Evolutionary conservation across 306 rosid genomes (phyloP).

Genomic region (Vigna mungo): DNA sequence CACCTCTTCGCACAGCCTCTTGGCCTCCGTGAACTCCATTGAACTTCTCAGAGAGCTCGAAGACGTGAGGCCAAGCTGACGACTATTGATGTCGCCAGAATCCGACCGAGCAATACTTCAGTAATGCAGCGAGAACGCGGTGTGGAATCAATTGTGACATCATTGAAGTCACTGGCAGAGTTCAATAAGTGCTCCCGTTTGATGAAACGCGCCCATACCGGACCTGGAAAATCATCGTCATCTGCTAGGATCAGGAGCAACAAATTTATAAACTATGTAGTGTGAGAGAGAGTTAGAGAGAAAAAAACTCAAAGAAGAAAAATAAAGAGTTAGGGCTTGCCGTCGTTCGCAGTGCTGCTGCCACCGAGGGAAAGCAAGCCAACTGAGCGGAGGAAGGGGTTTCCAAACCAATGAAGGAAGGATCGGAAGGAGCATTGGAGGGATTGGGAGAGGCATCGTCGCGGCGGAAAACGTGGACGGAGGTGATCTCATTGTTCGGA

Average conservation of each 20-base stretch:
- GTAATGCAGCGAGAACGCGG: slow-evolving; percentile 90
- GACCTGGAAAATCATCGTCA: slow-evolving; percentile 79
- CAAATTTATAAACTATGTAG: neutral
- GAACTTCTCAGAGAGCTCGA: slow-evolving; percentile 61
- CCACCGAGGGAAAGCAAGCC: slow-evolving; percentile 57
- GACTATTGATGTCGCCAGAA: slow-evolving; percentile 76
- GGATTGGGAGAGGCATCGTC: too few species aligned
- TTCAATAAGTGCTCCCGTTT: slow-evolving; percentile 72
- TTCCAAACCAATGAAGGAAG: too few species aligned
- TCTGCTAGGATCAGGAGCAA: neutral
- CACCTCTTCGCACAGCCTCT: slow-evolving; percentile 30
- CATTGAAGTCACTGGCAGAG: slow-evolving; percentile 72
- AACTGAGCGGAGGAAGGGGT: slow-evolving; percentile 49
- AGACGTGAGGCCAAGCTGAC: slow-evolving; percentile 54
- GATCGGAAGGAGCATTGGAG: too few species aligned
- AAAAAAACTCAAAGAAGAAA: neutral
- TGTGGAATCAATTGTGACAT: slow-evolving; percentile 88
- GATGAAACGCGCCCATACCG: slow-evolving; percentile 81
- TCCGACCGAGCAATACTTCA: slow-evolving; percentile 87
- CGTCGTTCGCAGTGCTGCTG: slow-evolving; percentile 49
- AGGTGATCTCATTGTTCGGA: slow-evolving; percentile 90
- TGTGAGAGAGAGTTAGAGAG: neutral
- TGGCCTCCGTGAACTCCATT: slow-evolving; percentile 67
- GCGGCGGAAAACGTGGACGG: slow-evolving; percentile 88
- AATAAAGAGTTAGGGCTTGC: slow-evolving; percentile 31